Evolutionary conservation across 495 filamentous ascomycete genomes (phyloP), one percentile per base, ranked within the genome.

Genomic region (Cudoniella acicularis): DNA sequence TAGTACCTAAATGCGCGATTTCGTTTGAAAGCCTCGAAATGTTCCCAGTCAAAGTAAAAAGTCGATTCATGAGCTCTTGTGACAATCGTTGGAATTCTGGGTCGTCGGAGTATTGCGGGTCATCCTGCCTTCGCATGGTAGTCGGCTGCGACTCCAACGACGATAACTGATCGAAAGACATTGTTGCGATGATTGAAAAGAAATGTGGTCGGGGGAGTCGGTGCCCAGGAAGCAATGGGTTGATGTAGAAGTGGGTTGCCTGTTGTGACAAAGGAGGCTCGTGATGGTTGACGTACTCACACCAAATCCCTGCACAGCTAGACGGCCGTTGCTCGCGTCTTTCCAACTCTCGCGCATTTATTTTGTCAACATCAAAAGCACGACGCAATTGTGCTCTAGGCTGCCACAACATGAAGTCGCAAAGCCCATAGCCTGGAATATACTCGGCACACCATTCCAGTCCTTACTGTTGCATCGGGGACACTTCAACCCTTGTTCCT

Each of bases 161-260:
- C 63, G 85, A 86, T 64, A 93, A 80, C 57, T 88, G 89, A 72
- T 96, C 87, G 74, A 95, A 98, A 42, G 93, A 96, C 93, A 98
- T 98, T n/a, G 47, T 55, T 27, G 51, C 42, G 26, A 45, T 56
- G 11, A 59, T 22, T 51, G 42, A 48, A 13, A 40, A 30, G 52
- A 23, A 54, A 24, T 16, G 25, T 45, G 24, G 16, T 45, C 40
- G 18, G 11, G 22, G 45, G 13, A 30, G 57, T 46, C 21, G 22
- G 24, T 49, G 57, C 20, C 18, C 25, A 51, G 59, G 30, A 52
- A 50, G n/a, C 62, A 16, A 1, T 30, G 42, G 23, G 26, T 23
- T 55, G 42, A 43, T 53, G 50, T 55, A 61, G 49, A 56, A 57
- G 24, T 59, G 41, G 3, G 54, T 43, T 61, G 57, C 52, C 49